Percentiles rank a stretch among this genome's conserved stretches.
Evolutionary conservation across 192 early-diverging fungal species (phyloP).

Genomic region (Haplosporangium gracile): DNA sequence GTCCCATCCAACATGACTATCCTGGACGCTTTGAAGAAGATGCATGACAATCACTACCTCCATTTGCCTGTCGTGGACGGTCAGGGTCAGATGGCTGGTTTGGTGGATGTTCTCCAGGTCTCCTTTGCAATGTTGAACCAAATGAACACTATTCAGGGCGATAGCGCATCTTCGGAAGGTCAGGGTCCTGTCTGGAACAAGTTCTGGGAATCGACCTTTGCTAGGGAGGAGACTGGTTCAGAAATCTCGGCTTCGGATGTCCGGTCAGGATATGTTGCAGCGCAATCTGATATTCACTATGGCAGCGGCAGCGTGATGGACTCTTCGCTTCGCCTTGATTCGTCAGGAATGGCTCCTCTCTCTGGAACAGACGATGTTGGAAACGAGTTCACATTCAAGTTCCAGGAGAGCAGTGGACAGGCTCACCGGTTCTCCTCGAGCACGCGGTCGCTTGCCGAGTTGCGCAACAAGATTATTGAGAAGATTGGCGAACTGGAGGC

Average conservation of each 20-base stretch:
- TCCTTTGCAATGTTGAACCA: conserved; percentile 84
- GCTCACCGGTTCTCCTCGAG: conserved; percentile 75
- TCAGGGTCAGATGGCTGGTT: conserved; percentile 73
- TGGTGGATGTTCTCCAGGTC: conserved; percentile 85
- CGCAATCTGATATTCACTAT: conserved; percentile 43
- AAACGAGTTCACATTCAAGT: conserved; percentile 71
- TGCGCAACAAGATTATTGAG: conserved; percentile 66
- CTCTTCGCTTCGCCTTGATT: conserved; percentile 23
- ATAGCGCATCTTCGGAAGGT: conserved; percentile 24
- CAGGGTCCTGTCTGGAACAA: conserved; percentile 61
- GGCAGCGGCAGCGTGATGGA: conserved; percentile 31
- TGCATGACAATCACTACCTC: conserved; percentile 82
- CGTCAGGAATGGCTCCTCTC: conserved; percentile 8
- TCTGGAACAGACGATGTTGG: conserved; percentile 37
- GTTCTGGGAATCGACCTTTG: conserved; percentile 58
- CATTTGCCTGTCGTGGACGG: conserved; percentile 82
- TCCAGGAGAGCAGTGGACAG: conserved; percentile 68
- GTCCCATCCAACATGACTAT: conserved; percentile 74
- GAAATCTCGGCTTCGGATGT: conserved; percentile 51
- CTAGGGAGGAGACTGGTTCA: conserved; percentile 53
- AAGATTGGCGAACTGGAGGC: conserved; percentile 63
- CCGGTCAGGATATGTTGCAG: conserved; percentile 18
- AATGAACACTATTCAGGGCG: conserved; percentile 69
- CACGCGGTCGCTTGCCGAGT: conserved; percentile 61
- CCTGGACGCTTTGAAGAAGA: conserved; percentile 82